Evolutionary conservation across 176 grass and related monocot species (phyloP), one percentile per base, ranked within the genome.

Genomic region (Hyparrhenia diplandra): DNA sequence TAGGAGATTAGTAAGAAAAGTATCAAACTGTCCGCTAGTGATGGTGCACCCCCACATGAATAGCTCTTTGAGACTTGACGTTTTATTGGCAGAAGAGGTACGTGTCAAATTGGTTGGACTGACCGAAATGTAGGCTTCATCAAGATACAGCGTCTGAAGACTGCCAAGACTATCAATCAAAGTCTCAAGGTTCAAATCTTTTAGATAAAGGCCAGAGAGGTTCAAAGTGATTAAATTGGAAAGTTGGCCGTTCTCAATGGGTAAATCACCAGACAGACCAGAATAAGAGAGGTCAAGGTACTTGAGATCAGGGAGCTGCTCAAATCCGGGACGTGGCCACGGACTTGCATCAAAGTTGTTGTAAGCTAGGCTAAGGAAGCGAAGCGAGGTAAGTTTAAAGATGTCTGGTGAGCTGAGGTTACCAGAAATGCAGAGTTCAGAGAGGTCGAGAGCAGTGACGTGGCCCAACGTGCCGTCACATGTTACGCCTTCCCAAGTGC

Each of bases 111-210:
- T 0, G 0, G 28, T 34, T 12, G 46, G 46, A 32, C n/a, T 43
- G 2, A 78, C 37, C 6, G 77, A 85, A 37, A 91, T 85, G 34
- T 91, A 10, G 40, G 5, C 40, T 8, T 12, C 10, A 11, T 12
- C 1, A 41, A 41, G 40, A 43, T 52, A 0, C 5, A 41, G 0
- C 40, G 5, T 11, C 11, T 73, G 86, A 42, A 91, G 82, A 54
- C 67, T 78, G 23, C 65, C 81, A 59, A 88, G 85, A 52, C 75
- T 82, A 24, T 62, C 11, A 64, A 91, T 79, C 13, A 91, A 63
- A 54, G 77, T 78, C 17, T 45, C 30, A 13, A 91, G 28, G 3
- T 4, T 52, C 13, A 82, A 78, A 25, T 77, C 14, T 24, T 35
- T 64, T 7, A 88, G 77, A 57, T 81, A 36, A 21, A 88, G 40